Evolutionary conservation across 352 stramenopile species (phyloP).

Genomic region (Phytophthora sp.): DNA sequence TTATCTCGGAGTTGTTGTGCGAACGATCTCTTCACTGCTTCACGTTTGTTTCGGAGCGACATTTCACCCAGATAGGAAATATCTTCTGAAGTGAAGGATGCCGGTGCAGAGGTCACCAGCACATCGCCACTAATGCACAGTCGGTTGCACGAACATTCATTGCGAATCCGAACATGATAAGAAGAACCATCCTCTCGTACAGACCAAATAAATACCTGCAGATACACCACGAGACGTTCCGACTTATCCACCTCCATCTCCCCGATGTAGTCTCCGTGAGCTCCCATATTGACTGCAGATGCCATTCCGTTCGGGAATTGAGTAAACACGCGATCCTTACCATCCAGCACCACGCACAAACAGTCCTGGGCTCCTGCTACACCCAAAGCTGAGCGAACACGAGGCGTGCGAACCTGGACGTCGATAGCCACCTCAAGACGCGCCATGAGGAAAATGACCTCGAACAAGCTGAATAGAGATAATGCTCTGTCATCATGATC

Average conservation of each 20-base stretch:
- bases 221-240: conserved; percentile 50
- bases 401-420: conserved; percentile 37
- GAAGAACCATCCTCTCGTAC: conserved; percentile 27
- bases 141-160: conserved; percentile 50
- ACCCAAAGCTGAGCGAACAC: conserved; percentile 34
- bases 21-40: conserved; percentile 23
- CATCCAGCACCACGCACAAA: conserved; percentile 56
- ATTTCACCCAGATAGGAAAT: conserved; percentile 44
- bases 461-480: conserved; percentile 49
- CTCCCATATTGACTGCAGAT: conserved; percentile 23
- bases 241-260: conserved; percentile 47
- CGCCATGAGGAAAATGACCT: conserved; percentile 47
- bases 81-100: conserved; percentile 41
- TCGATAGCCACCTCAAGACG: conserved; percentile 46
- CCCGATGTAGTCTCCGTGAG: conserved; percentile 59
- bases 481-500: conserved; percentile 11
- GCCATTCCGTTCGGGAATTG: conserved; percentile 55
- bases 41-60: conserved; percentile 48
- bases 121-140: conserved; percentile 57
- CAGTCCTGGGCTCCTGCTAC: conserved; percentile 32
- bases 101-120: conserved; percentile 34
- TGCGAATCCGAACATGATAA: conserved; percentile 49
- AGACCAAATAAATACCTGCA: conserved; percentile 53
- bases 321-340: conserved; percentile 57
- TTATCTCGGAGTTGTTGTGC: conserved; percentile 18